Evolutionary conservation across 768 basidiomycete genomes (phyloP), one percentile per base, ranked within the genome.

Genomic region (Mrakia gelida): DNA sequence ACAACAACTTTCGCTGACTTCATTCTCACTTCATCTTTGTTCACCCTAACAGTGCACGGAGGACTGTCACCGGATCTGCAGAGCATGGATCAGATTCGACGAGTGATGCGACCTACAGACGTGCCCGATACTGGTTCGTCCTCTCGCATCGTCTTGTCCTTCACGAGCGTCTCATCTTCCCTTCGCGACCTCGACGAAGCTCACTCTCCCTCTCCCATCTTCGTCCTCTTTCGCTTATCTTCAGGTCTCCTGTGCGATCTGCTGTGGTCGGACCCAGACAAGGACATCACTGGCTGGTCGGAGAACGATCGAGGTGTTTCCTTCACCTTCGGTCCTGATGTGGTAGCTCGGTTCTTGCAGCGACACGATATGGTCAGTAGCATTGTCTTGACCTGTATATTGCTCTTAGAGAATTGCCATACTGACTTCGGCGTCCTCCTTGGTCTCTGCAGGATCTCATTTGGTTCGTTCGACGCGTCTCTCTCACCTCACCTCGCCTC

Each of bases 41-140:
- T 49, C 59, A 15, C 30, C 6, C 63, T 67, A 56, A 18, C 30
- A 54, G 54, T 80, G 76, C 73, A 75, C 67, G 72, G 72, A 26
- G 74, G 75, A 32, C 77, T 76, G 0, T 73, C 70, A 28, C 80
- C 80, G 15, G 80, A 81, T 67, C 43, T 81, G n/a, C 77, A 80
- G 71, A 62, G 54, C 13, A 76, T 81, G 76, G 80, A 81, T 21
- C 79, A 80, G 73, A 79, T 81, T 49, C 74, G 80, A 43, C 73
- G 80, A 26, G 77, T 81, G n/a, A 80, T 81, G 79, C 77, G 80
- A 68, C 80, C 80, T 13, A 81, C 80, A 3, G 80, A 81, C 32
- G 75, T 81, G 21, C 80, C 80, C 23, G 80, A 80, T 38, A 75
- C 71, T 38, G 95, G 95, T 94, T 80, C 49, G 49, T 52, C 18